A percentile compares a stretch with the other conserved stretches of the same genome.
Evolutionary conservation across 495 filamentous ascomycete genomes (phyloP).

Genomic region (Aspergillus cavernicola): DNA sequence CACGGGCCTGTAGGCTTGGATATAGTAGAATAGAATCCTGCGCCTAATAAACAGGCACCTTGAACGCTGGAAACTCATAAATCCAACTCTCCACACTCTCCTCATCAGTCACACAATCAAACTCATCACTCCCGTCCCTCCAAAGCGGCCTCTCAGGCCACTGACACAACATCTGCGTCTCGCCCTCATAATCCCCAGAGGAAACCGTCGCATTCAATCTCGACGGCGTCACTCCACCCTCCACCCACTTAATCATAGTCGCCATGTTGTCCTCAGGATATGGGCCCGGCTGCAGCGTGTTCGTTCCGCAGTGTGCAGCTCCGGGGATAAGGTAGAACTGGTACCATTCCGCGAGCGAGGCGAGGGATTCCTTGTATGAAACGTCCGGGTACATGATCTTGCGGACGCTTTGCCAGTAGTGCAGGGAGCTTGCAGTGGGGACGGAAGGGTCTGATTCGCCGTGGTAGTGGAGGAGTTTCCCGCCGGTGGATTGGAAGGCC

Average conservation of each 20-base stretch:
- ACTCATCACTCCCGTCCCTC: neutral
- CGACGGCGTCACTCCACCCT: neutral
- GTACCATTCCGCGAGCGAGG: constrained; percentile 51
- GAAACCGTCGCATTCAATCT: constrained; percentile 3
- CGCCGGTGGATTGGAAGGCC: constrained; percentile 37
- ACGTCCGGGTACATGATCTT: constrained; percentile 43
- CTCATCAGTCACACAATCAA: neutral
- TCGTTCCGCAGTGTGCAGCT: constrained; percentile 46
- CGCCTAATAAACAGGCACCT: constrained; percentile 2
- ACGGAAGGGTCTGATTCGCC: constrained; percentile 49
- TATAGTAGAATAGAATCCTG: too few relatives aligned
- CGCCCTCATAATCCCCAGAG: neutral
- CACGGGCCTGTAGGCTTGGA: too few relatives aligned
- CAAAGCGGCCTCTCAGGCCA: neutral
- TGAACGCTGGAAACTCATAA: neutral
- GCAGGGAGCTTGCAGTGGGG: constrained; percentile 45
- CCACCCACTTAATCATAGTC: constrained; percentile 6
- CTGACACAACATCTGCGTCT: constrained; percentile 6
- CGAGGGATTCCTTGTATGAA: constrained; percentile 26
- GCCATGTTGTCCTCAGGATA: constrained; percentile 5
- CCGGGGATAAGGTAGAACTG: constrained; percentile 49
- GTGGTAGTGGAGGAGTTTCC: constrained; percentile 50
- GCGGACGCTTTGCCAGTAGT: constrained; percentile 50
- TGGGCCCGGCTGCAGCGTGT: neutral
- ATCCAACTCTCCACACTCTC: neutral